These are phyloP conservation scores for Fulvia fulva DNA, from an alignment of 2,329 filamentous ascomycete genomes.

Conservation along the genomic window DNA sequence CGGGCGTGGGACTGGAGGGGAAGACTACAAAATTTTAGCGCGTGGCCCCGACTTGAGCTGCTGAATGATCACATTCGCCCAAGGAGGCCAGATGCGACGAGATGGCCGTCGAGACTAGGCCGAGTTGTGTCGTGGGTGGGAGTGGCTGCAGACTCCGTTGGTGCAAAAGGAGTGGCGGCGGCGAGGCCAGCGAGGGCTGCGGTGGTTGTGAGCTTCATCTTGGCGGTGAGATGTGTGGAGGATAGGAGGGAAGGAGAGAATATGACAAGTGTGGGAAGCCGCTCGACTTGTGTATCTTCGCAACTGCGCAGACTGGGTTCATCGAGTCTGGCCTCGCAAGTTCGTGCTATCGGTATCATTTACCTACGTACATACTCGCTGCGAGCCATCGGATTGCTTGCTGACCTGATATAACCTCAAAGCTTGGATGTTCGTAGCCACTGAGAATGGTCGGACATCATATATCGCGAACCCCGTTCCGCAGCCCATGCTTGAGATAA, in stretches of 20 bases:
- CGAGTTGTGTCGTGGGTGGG: not conserved
- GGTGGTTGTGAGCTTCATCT: not conserved
- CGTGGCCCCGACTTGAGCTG: too few species aligned
- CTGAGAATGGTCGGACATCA: constrained; percentile 1
- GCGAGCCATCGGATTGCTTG: too few species aligned
- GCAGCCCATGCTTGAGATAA: constrained; percentile 64
- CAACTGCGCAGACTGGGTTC: too few species aligned
- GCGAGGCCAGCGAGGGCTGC: not conserved
- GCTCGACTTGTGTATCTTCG: too few species aligned
- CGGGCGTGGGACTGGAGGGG: too few species aligned
- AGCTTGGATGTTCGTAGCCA: not conserved
- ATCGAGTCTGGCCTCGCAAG: too few species aligned
- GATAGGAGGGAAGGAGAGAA: not conserved
- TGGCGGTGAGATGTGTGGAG: not conserved
- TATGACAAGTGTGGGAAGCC: not conserved
- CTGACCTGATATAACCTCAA: not conserved
- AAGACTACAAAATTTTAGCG: too few species aligned
- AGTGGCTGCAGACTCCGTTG: not conserved
- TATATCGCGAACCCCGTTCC: constrained; percentile 12
- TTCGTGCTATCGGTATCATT: too few species aligned
- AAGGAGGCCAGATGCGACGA: too few species aligned
- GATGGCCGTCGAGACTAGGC: not conserved
- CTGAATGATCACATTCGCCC: too few species aligned
- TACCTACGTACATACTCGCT: too few species aligned
- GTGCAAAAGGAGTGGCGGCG: not conserved